phyloP scores from a whole-genome alignment of 441 rosid genomes.

The Euphorbia corollata region DNA sequence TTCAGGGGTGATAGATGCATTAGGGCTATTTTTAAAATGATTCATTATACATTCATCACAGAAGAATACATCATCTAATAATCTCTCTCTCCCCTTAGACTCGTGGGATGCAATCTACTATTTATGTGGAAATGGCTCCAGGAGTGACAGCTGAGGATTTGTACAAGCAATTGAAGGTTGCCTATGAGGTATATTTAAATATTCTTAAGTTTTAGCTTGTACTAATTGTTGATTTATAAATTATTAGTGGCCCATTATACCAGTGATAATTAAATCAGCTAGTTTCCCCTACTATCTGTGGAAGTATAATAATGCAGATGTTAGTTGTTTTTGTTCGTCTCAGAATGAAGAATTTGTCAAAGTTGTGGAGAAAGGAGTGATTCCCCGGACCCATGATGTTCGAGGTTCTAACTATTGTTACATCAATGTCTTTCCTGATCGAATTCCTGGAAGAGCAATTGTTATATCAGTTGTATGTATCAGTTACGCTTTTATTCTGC shows the following conservation, averaged over 20 bases:
- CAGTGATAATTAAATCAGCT: background rate
- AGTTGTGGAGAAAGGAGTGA: constrained; percentile 62
- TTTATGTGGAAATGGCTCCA: constrained; percentile 52
- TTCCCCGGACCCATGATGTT: constrained; percentile 75
- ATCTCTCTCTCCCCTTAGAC: constrained; percentile 32
- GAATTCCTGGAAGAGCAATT: constrained; percentile 77
- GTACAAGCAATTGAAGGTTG: constrained; percentile 38
- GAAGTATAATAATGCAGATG: background rate
- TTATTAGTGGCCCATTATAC: no score
- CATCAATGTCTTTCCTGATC: constrained; percentile 77
- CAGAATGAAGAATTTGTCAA: constrained; percentile 80
- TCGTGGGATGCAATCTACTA: constrained; percentile 80
- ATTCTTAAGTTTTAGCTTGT: background rate
- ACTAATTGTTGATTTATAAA: background rate
- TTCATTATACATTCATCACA: no score
- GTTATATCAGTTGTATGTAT: constrained; percentile 75
- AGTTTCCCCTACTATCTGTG: background rate
- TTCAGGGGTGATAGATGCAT: no score
- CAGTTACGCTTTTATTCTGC: constrained; percentile 8
- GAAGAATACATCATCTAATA: no score
- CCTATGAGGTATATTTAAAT: constrained; percentile 38
- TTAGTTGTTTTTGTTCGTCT: no score
- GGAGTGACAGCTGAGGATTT: constrained; percentile 46
- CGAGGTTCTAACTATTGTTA: constrained; percentile 81
- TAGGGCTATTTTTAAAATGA: no score